Evolutionary conservation across 2,329 filamentous ascomycete genomes (phyloP).

Genomic region (Botrytis squamosa): DNA sequence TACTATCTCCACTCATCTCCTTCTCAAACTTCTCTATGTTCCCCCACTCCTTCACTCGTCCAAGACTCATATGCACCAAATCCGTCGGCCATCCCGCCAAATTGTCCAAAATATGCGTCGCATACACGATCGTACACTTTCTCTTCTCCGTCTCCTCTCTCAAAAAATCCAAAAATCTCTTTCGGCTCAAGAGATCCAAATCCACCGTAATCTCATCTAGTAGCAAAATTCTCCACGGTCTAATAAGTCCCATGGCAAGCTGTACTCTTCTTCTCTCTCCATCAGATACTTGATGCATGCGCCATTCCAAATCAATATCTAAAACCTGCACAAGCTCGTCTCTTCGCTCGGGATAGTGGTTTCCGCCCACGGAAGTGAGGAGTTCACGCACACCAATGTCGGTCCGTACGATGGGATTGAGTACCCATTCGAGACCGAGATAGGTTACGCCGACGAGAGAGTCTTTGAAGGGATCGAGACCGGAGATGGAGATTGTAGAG

Average conservation of each 20-base stretch:
- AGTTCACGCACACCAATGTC: constrained; percentile 91
- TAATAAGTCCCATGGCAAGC: constrained; percentile 88
- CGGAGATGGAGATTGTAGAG: constrained; percentile 71
- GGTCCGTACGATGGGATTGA: constrained; percentile 92
- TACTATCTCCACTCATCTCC: constrained; percentile 50
- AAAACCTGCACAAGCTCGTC: constrained; percentile 86
- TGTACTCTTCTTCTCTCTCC: constrained; percentile 90
- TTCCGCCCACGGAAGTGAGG: constrained; percentile 79
- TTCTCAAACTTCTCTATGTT: constrained; percentile 63
- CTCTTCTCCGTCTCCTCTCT: constrained; percentile 81
- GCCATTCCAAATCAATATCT: constrained; percentile 89
- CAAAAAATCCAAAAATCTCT: constrained; percentile 82
- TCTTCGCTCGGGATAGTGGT: constrained; percentile 75
- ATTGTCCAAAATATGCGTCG: constrained; percentile 96
- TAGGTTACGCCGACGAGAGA: constrained; percentile 93
- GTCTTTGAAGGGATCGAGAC: constrained; percentile 88
- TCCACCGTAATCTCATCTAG: constrained; percentile 98
- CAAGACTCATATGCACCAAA: constrained; percentile 91
- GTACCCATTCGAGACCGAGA: constrained; percentile 94
- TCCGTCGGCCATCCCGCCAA: constrained; percentile 93
- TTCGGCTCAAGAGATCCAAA: constrained; percentile 80
- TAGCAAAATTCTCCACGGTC: constrained; percentile 87
- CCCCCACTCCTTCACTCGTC: constrained; percentile 84
- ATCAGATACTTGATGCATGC: constrained; percentile 93
- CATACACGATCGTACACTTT: constrained; percentile 91